Base-by-base conservation (phyloP, 257 asterid genomes). In the Henckelia pumila region DNA sequence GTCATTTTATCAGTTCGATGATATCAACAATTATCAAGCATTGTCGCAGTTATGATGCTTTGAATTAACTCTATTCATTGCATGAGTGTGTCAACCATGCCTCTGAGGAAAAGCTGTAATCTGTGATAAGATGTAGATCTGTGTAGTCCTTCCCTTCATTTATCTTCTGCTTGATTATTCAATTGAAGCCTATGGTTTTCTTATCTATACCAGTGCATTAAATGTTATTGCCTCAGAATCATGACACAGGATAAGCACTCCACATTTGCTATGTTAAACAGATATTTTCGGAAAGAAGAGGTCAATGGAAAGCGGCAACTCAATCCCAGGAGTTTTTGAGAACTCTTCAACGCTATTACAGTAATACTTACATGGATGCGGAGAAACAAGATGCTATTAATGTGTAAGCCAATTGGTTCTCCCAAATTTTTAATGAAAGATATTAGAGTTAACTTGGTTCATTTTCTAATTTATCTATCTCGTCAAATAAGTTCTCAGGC, bases 301-400 rank as follows among this genome's bases (percentile, higher is more conserved):
- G 98, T 69, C 98, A 89, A 64, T 90, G 95, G 96, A 93, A 83
- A 83, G 95, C 95, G 30, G 94, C 97, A n/a, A 88, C 86, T 4
- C 96, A 85, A 73, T 88, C 96, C 66, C 96, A 89, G 74, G 97
- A 89, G 80, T 72, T 89, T 37, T 66, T 93, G 56, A 86, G 95
- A 78, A 85, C 86, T 49, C 83, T 89, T 65, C 98, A 89, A 64
- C 98, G 98, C 29, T 86, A 77, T 77, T 89, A 85, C 68, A 85
- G 92, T 75, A 93, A 89, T 77, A 90, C 89, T 21, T 93, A 86
- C 78, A 86, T 89, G 96, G 98, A 94, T 72, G 91, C 83, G 8
- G 92, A 94, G 80, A 94, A 94, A 76, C 99, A 94, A 76, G 95
- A 87, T 60, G 89, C 97, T 65, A 94, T 94, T 47, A 87, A 94